Evolutionary conservation across 2,329 filamentous ascomycete genomes (phyloP).

Genomic region (Cercospora janseana): DNA sequence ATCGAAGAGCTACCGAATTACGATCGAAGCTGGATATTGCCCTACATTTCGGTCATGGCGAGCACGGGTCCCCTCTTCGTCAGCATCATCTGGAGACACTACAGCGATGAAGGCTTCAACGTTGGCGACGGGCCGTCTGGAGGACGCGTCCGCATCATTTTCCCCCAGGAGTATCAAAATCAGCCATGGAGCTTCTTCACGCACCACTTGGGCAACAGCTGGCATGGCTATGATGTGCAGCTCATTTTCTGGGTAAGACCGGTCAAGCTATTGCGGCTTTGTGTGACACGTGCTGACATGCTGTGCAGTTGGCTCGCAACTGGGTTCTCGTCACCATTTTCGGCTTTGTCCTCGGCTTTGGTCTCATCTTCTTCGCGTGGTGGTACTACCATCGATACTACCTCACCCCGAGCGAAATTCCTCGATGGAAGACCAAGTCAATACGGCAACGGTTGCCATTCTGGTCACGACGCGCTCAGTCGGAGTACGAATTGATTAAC

Average conservation of each 20-base stretch:
- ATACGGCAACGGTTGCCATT: conserved; percentile 30
- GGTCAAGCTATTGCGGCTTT: background rate
- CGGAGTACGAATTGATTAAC: conserved; percentile 35
- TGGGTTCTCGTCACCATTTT: conserved; percentile 56
- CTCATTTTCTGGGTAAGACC: conserved; percentile 61
- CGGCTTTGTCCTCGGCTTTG: conserved; percentile 51
- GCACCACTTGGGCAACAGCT: conserved; percentile 63
- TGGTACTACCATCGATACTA: conserved; percentile 51
- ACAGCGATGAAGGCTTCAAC: conserved; percentile 54
- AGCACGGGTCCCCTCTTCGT: conserved; percentile 74
- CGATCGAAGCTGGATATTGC: conserved; percentile 65
- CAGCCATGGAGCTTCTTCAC: conserved; percentile 71
- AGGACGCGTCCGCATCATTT: conserved; percentile 64
- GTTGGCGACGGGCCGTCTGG: conserved; percentile 41
- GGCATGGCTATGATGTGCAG: conserved; percentile 63
- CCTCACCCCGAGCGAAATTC: conserved; percentile 24
- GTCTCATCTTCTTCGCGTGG: conserved; percentile 51
- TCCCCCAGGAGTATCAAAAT: conserved; percentile 68
- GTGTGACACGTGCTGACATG: conserved; percentile 21
- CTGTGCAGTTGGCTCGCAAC: conserved; percentile 45
- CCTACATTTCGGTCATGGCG: conserved; percentile 79
- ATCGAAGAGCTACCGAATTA: conserved; percentile 67
- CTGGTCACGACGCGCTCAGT: conserved; percentile 31
- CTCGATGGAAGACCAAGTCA: conserved; percentile 30
- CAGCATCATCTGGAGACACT: conserved; percentile 73